Evolutionary conservation across 352 stramenopile genomes (phyloP).

Genomic region (Thraustotheca clavata): DNA sequence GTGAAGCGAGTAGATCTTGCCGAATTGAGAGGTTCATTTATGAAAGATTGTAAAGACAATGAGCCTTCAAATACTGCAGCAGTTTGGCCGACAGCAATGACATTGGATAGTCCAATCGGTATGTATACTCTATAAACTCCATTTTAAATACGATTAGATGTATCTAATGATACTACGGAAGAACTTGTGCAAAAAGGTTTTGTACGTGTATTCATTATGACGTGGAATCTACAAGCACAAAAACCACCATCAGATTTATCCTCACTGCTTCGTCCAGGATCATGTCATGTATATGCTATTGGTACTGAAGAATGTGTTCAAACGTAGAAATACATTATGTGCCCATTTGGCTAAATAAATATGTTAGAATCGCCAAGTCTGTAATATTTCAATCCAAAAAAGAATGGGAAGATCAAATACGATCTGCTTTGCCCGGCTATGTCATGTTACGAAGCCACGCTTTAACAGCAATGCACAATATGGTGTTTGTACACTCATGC

Average conservation of each 20-base stretch:
- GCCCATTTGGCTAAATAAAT: background rate
- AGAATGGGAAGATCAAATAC: slow-evolving; percentile 66
- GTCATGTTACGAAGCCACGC: slow-evolving; percentile 84
- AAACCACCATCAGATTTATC: slow-evolving; percentile 32
- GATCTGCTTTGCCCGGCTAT: slow-evolving; percentile 69
- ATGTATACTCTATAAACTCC: no score
- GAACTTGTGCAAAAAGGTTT: slow-evolving; percentile 35
- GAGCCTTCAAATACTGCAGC: no score
- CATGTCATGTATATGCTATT: slow-evolving; percentile 82
- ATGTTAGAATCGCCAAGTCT: slow-evolving; percentile 67
- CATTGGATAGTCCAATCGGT: no score
- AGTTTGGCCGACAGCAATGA: no score
- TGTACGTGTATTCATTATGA: slow-evolving; percentile 69
- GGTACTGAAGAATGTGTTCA: slow-evolving; percentile 93
- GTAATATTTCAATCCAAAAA: slow-evolving; percentile 90
- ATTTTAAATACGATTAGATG: no score
- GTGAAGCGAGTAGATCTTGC: no score
- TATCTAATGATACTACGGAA: background rate
- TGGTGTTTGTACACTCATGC: slow-evolving; percentile 88
- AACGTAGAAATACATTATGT: slow-evolving; percentile 26
- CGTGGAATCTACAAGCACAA: slow-evolving; percentile 82
- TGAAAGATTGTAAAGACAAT: no score
- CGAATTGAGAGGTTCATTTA: no score
- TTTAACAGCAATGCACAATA: slow-evolving; percentile 90
- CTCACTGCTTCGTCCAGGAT: slow-evolving; percentile 42